These are phyloP conservation scores for Metschnikowia peoriensis DNA, from an alignment of 805 yeast species.

Conservation along the genomic window DNA sequence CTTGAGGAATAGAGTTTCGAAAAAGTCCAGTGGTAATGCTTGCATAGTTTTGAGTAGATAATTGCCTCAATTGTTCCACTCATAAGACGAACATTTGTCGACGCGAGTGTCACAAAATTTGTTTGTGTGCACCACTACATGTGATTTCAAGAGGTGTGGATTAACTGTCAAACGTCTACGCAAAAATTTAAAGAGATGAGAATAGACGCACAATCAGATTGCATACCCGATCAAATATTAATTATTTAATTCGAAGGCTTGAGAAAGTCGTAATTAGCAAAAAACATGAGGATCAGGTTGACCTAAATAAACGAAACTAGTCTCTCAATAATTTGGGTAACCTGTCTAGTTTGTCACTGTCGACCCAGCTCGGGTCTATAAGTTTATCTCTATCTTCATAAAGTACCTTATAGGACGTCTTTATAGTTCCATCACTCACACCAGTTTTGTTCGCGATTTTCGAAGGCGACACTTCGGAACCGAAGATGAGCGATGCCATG, in stretches of 20 bases:
- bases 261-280: no score
- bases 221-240: background rate
- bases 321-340: conserved; percentile 24
- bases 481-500: conserved; percentile 88
- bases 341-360: conserved; percentile 55
- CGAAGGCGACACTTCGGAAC: conserved; percentile 69
- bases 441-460: conserved; percentile 91
- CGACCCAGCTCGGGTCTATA: conserved; percentile 76
- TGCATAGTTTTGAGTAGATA: background rate
- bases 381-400: conserved; percentile 64
- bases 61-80: background rate
- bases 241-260: no score
- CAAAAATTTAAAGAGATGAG: background rate
- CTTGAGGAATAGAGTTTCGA: conserved; percentile 15
- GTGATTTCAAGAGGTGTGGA: no score
- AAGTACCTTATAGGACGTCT: conserved; percentile 82
- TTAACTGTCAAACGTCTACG: no score
- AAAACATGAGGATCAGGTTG: no score
- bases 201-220: background rate
- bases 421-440: conserved; percentile 96
- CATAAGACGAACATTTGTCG: background rate
- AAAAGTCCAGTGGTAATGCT: conserved; percentile 1
- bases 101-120: background rate
- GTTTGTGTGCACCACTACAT: background rate
- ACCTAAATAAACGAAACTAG: background rate